These are phyloP conservation scores for Coemansia sp. DNA, from an alignment of 192 early-diverging fungal species.

Conservation along the genomic window DNA sequence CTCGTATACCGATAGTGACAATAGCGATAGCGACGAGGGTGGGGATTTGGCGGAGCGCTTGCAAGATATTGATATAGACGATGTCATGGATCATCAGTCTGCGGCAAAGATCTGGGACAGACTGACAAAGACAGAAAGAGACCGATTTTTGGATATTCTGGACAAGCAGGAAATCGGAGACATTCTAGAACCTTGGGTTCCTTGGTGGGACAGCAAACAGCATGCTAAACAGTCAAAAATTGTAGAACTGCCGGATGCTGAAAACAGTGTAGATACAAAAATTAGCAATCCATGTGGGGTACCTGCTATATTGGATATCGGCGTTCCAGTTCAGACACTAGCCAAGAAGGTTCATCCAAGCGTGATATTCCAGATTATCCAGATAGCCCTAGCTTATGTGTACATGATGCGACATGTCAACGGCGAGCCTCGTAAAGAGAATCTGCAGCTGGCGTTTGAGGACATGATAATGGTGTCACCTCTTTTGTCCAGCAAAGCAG, in stretches of 20 bases:
- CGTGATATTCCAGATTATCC: slow-evolving; percentile 43
- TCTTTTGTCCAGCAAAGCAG: slow-evolving; percentile 20
- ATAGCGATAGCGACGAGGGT: slow-evolving; percentile 2
- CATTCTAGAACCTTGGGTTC: slow-evolving; percentile 29
- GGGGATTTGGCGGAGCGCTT: slow-evolving; percentile 25
- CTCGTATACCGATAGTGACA: background rate
- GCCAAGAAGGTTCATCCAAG: slow-evolving; percentile 46
- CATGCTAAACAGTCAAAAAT: background rate
- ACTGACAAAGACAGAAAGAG: slow-evolving; percentile 25
- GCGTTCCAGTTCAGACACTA: slow-evolving; percentile 30
- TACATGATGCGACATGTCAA: slow-evolving; percentile 52
- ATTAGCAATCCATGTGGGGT: background rate
- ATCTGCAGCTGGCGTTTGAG: slow-evolving; percentile 14
- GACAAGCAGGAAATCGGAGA: slow-evolving; percentile 12
- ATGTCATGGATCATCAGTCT: slow-evolving; percentile 1
- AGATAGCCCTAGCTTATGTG: slow-evolving; percentile 41
- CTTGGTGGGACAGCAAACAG: slow-evolving; percentile 33
- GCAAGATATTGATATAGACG: slow-evolving; percentile 27
- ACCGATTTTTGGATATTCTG: slow-evolving; percentile 29
- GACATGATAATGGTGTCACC: slow-evolving; percentile 25
- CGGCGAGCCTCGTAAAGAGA: slow-evolving; percentile 30
- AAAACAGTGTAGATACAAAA: slow-evolving; percentile 9
- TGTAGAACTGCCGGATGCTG: slow-evolving; percentile 2
- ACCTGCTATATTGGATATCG: slow-evolving; percentile 21
- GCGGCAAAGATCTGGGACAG: slow-evolving; percentile 25